These are phyloP conservation scores for Microsporum ferrugineum DNA, from an alignment of 2,329 filamentous ascomycete species.

Conservation along the genomic window DNA sequence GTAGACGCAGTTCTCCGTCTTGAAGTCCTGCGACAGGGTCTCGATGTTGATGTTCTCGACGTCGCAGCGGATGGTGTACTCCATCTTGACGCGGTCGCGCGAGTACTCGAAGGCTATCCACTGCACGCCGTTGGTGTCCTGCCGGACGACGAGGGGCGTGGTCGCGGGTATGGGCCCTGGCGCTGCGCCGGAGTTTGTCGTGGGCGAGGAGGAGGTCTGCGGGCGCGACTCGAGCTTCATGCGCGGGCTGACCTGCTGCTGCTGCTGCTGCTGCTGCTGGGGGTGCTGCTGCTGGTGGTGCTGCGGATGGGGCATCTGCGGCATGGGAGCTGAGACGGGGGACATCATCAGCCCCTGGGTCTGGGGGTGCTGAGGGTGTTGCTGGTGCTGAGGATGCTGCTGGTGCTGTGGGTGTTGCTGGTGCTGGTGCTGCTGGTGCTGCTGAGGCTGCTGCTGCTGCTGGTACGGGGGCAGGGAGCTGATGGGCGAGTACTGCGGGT, in stretches of 20 bases:
- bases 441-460: constrained; percentile 43
- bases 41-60: constrained; percentile 94
- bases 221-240: neutral
- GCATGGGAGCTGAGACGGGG: constrained; percentile 27
- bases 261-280: constrained; percentile 34
- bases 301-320: constrained; percentile 30
- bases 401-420: constrained; percentile 44
- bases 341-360: constrained; percentile 44
- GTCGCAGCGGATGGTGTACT: constrained; percentile 96
- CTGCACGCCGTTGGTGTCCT: constrained; percentile 92
- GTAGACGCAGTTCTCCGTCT: constrained; percentile 96
- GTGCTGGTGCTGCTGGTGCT: constrained; percentile 47
- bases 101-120: constrained; percentile 99
- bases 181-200: constrained; percentile 70
- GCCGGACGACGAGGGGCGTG: constrained; percentile 82
- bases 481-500: constrained; percentile 41
- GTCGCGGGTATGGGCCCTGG: constrained; percentile 95
- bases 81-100: constrained; percentile 94
- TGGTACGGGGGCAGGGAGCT: constrained; percentile 41
- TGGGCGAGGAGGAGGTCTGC: constrained; percentile 43
- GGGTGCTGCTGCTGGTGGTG: constrained; percentile 35
- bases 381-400: constrained; percentile 46
- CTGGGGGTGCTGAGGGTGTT: constrained; percentile 34
- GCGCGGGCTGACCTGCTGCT: constrained; percentile 20
- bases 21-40: constrained; percentile 74